Conservation (phyloP, 2,329 filamentous ascomycete genomes). For the Bipolaris bicolor region DNA sequence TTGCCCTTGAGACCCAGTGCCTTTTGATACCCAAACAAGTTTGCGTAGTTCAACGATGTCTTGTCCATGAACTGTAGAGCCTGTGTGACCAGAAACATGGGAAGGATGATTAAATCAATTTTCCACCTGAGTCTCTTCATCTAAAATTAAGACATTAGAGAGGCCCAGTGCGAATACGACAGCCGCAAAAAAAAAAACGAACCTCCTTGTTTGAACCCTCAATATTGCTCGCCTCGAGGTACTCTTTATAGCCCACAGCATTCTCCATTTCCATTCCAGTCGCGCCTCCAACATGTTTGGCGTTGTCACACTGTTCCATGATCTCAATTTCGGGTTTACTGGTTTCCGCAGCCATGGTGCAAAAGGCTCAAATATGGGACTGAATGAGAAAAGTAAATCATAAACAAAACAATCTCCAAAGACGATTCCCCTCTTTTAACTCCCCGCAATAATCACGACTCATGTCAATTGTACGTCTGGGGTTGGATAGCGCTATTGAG, state of each 20-base stretch:
- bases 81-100: slow-evolving; percentile 33
- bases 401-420: no score
- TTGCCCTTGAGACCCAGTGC: slow-evolving; percentile 42
- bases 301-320: background rate
- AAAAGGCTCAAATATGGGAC: no score
- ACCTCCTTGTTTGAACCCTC: slow-evolving; percentile 20
- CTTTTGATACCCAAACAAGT: slow-evolving; percentile 46
- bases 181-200: no score
- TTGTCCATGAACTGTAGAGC: slow-evolving; percentile 34
- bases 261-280: slow-evolving; percentile 4
- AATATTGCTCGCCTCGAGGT: slow-evolving; percentile 18
- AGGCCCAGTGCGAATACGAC: no score
- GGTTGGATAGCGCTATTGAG: background rate
- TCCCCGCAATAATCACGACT: no score
- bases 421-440: no score
- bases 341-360: background rate
- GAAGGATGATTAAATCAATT: slow-evolving; percentile 31
- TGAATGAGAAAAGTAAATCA: no score
- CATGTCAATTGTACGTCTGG: no score
- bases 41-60: slow-evolving; percentile 34
- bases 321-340: background rate
- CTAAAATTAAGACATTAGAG: background rate
- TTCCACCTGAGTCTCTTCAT: slow-evolving; percentile 26
- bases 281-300: no score
- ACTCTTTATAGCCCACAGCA: slow-evolving; percentile 29